Percentiles rank a stretch among this genome's conserved stretches.
Conservation (phyloP, 345 rosid genomes). For the Arabis hirsuta region DNA sequence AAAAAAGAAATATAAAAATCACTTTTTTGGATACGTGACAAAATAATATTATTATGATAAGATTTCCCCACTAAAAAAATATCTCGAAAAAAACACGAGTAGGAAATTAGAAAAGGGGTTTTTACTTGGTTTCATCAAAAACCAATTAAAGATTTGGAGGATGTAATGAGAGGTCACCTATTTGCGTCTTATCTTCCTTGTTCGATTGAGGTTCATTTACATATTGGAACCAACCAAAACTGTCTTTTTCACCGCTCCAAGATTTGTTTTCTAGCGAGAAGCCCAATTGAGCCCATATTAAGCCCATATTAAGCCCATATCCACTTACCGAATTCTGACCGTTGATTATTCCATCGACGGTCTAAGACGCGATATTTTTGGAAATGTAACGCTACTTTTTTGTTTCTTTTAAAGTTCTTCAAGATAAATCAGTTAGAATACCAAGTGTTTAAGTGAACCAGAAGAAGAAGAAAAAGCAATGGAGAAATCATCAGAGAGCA, state of each 20-base stretch:
- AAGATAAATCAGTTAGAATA: slow-evolving; percentile 15
- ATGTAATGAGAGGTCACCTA: slow-evolving; percentile 26
- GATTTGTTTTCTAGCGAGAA: slow-evolving; percentile 31
- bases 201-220: slow-evolving; percentile 31
- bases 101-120: neutral
- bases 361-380: slow-evolving; percentile 10
- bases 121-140: slow-evolving; percentile 8
- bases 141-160: slow-evolving; percentile 1
- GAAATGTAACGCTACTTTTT: neutral
- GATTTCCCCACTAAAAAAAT: neutral
- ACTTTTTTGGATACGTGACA: too few relatives aligned
- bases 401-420: neutral
- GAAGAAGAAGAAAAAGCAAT: slow-evolving; percentile 24
- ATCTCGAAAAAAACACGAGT: slow-evolving; percentile 2
- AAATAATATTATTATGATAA: too few relatives aligned
- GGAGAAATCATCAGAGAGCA: slow-evolving; percentile 25
- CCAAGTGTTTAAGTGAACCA: neutral
- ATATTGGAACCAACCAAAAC: slow-evolving; percentile 28
- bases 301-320: too few relatives aligned
- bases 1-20: too few relatives aligned
- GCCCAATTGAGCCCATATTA: slow-evolving; percentile 10
- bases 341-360: slow-evolving; percentile 39
- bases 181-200: slow-evolving; percentile 39
- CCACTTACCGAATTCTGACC: slow-evolving; percentile 16
- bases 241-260: slow-evolving; percentile 25